A percentile compares a stretch with the other conserved stretches of the same genome.
These are phyloP conservation scores for Amanita fuliginea DNA, from an alignment of 768 basidiomycete species.

Conservation along the genomic window DNA sequence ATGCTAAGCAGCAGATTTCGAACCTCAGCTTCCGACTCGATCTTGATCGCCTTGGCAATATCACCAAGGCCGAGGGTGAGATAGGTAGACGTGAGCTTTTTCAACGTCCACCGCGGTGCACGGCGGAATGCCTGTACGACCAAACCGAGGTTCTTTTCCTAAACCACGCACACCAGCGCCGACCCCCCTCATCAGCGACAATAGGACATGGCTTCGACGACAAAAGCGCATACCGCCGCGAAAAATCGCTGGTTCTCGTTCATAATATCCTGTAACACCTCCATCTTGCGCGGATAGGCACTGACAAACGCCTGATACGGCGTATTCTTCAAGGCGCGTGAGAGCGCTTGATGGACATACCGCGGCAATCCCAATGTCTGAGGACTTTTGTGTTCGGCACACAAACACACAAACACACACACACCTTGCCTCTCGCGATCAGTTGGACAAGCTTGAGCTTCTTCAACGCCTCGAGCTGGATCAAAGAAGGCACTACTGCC, in stretches of 20 bases:
- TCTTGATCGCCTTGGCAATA: constrained; percentile 46
- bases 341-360: constrained; percentile 52
- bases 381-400: too few relatives aligned
- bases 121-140: constrained; percentile 53
- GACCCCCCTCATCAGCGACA: background rate
- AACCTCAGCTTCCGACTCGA: constrained; percentile 43
- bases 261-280: constrained; percentile 30
- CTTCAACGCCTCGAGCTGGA: constrained; percentile 84
- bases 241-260: constrained; percentile 50
- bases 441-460: constrained; percentile 73
- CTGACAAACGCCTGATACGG: constrained; percentile 55
- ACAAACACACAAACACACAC: constrained; percentile 7
- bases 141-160: constrained; percentile 72
- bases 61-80: constrained; percentile 66
- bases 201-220: background rate
- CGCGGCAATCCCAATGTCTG: constrained; percentile 52
- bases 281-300: constrained; percentile 49
- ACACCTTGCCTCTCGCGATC: constrained; percentile 64
- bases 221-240: constrained; percentile 29
- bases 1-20: constrained; percentile 56
- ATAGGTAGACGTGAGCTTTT: constrained; percentile 75
- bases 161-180: background rate
- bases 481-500: constrained; percentile 43
- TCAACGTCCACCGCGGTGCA: constrained; percentile 69
- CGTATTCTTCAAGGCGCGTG: constrained; percentile 53